Conservation (phyloP, 352 stramenopile genomes). For the Ophiocytium majus region DNA sequence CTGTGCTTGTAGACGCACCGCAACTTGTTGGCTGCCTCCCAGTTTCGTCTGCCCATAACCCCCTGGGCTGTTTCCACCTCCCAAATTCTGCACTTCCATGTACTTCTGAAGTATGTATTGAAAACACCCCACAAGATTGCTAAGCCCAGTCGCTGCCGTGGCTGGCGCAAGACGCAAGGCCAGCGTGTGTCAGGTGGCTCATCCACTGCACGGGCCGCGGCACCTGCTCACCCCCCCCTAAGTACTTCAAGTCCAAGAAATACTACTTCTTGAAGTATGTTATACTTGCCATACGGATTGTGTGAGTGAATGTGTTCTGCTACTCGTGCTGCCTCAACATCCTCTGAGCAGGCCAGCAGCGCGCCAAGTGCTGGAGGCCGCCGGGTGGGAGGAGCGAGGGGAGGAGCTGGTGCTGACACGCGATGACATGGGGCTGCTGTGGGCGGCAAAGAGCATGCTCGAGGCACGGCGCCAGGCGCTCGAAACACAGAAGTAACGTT, state of each 20-base stretch:
- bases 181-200: too few relatives aligned
- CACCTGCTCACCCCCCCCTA: neutral
- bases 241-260: neutral
- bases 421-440: constrained; percentile 48
- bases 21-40: too few relatives aligned
- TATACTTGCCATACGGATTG: neutral
- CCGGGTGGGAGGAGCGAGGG: constrained; percentile 36
- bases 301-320: neutral
- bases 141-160: too few relatives aligned
- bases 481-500: neutral
- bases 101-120: too few relatives aligned
- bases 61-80: too few relatives aligned
- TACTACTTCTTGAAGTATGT: neutral
- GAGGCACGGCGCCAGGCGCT: constrained; percentile 12
- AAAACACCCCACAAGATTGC: too few relatives aligned
- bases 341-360: constrained; percentile 23
- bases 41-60: too few relatives aligned
- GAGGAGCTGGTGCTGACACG: constrained; percentile 32
- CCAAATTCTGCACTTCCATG: too few relatives aligned
- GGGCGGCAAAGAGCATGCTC: constrained; percentile 40
- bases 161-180: too few relatives aligned
- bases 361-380: constrained; percentile 25
- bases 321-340: neutral
- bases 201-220: neutral
- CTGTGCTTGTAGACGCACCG: too few relatives aligned